Base-by-base conservation (phyloP, 2,329 filamentous ascomycete genomes). In the Botrytis aclada region DNA sequence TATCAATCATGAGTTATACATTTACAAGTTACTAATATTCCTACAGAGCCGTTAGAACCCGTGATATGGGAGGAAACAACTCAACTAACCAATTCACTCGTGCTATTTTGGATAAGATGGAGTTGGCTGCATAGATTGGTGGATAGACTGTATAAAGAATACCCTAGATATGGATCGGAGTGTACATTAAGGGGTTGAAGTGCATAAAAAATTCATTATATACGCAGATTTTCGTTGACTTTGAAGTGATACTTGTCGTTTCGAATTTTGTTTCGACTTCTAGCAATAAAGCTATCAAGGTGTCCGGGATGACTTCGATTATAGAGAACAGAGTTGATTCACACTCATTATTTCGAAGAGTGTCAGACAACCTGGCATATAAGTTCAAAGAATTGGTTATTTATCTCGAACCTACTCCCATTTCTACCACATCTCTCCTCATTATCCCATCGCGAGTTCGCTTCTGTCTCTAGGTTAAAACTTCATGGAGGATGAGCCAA, bases 101-200 rank as follows among this genome's bases (percentile, higher is more conserved):
- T 80, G 95, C 96, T 80, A 93, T 99, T 81, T 88, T 99, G 81
- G 90, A 95, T 86, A 93, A 96, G 88, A 97, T 99, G 94, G 95
- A 98, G 87, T 82, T 75, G 64, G 78, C 79, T 32, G 76, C 73
- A 76, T 80, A 80, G 70, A 76, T 22, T 65, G n/a, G 62, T 69
- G 47, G 25, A 63, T 43, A 66, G 72, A 63, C 75, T 80, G 78
- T 80, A 79, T 73, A 79, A 76, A 79, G 74, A 66, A 58, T 67
- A 67, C 63, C 71, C 51, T 72, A 74, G 69, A 71, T 69, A 69
- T 71, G 56, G 71, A 41, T 70, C 73, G 63, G 47, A 71, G 75
- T 80, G 77, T 80, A 80, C 74, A 77, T 74, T 78, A 79, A 76
- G 47, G 41, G 22, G 61, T 58, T 58, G 70, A 72, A 41, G 74